phyloP scores from a whole-genome alignment of 805 yeast genomes.

The Ogataea saltuana region DNA sequence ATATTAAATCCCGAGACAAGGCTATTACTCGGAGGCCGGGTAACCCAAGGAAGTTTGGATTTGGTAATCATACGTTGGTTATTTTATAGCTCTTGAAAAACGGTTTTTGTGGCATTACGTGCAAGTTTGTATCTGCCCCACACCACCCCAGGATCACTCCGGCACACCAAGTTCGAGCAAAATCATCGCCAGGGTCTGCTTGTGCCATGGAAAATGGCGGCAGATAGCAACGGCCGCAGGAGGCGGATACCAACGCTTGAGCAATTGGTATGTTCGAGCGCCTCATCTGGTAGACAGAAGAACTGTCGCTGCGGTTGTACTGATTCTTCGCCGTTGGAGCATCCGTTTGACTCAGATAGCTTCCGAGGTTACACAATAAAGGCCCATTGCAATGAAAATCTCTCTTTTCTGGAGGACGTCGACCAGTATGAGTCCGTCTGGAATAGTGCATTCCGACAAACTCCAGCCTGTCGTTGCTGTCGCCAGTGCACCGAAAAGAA shows the following conservation, averaged over 20 bases:
- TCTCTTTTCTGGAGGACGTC: slow-evolving; percentile 23
- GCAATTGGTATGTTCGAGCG: slow-evolving; percentile 1
- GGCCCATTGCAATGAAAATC: slow-evolving; percentile 26
- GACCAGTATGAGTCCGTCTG: slow-evolving; percentile 23
- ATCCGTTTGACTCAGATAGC: slow-evolving; percentile 10
- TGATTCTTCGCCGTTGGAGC: neutral
- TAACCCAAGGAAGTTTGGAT: too few relatives aligned
- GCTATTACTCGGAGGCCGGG: too few relatives aligned
- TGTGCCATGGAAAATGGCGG: slow-evolving; percentile 2
- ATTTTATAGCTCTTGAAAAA: too few relatives aligned
- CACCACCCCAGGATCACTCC: too few relatives aligned
- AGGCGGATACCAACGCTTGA: slow-evolving; percentile 6
- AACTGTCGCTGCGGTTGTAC: slow-evolving; percentile 1
- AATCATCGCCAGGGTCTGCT: neutral
- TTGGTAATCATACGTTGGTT: too few relatives aligned
- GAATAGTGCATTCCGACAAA: slow-evolving; percentile 12
- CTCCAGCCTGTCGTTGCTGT: neutral
- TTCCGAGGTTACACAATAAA: slow-evolving; percentile 17
- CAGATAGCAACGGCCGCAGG: neutral
- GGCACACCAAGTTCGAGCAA: neutral
- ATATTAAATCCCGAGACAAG: too few relatives aligned
- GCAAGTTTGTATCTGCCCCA: too few relatives aligned
- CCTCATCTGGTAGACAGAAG: neutral
- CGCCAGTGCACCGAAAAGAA: too few relatives aligned
- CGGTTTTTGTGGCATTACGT: too few relatives aligned